Evolutionary conservation across 768 basidiomycete genomes (phyloP), one percentile per base, ranked within the genome.

Genomic region (Rhizopogon salebrosus): DNA sequence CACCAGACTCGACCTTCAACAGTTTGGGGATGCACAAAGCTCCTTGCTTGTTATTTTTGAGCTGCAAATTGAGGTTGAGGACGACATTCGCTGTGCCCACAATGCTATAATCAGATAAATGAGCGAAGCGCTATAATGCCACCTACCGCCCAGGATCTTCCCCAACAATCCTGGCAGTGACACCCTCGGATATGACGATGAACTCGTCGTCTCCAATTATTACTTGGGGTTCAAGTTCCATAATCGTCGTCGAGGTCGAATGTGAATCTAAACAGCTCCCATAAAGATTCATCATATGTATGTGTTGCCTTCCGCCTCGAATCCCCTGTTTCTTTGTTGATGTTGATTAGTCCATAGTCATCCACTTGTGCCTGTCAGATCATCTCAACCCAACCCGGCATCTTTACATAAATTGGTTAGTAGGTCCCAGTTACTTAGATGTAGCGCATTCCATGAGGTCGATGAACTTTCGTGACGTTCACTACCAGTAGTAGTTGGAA

Each of bases 351-450:
- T n/a, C 64, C 64, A 55, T 65, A 65, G 53, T 64, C 64, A 14
- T 63, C 64, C 6, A 65, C 63, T 63, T 65, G 48, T 18, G 23
- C 1, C 6, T 23, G 39, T 46, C 42, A 27, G 29, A 45, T 48
- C 23, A 40, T 26, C 14, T 35, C 11, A 24, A 13, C 49, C 20
- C 18, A 10, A 37, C n/a, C 16, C 9, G 8, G 4, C 16, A 4
- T 10, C 4, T 26, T n/a, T 6, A 58, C 61, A 46, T 14, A 72
- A 36, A 73, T 55, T 5, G 60, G 58, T 41, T 39, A 66, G 65
- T 0, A 70, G 72, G 16, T 72, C 69, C 70, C 68, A 73, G 55
- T 65, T 72, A 73, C 55, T 71, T 72, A 3, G 70, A 67, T 23
- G 69, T 64, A 3, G 41, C 56, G 0, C 51, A 36, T 0, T 26